Evolutionary conservation across 495 filamentous ascomycete species (phyloP).

Genomic region (Xylaria castorea): DNA sequence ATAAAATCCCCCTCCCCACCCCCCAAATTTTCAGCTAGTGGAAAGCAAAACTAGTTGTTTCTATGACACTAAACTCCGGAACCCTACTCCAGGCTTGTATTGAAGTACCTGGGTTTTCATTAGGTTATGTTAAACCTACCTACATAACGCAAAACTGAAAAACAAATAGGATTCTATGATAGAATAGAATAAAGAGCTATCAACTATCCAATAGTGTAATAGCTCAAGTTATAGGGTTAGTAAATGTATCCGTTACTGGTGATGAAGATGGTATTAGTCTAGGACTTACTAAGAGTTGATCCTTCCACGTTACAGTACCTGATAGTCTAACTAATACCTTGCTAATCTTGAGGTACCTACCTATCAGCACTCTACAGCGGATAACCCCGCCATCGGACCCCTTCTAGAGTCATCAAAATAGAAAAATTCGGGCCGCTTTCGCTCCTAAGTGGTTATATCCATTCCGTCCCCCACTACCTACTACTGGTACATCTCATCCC

Average conservation of each 20-base stretch:
- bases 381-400: conserved; percentile 25
- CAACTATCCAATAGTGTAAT: background rate
- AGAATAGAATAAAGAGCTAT: background rate
- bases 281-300: too few relatives aligned
- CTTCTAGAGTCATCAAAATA: conserved; percentile 14
- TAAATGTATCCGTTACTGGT: background rate
- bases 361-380: background rate
- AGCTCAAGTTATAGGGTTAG: background rate
- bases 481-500: background rate
- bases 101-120: background rate
- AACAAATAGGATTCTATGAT: background rate
- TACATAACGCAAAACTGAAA: background rate
- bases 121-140: background rate
- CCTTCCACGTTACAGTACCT: background rate
- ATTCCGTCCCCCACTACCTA: background rate
- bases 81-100: background rate
- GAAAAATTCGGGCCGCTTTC: conserved; percentile 4
- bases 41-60: background rate
- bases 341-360: too few relatives aligned
- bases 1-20: background rate
- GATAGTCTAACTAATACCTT: background rate
- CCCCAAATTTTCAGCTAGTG: background rate
- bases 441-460: conserved; percentile 6
- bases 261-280: too few relatives aligned
- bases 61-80: background rate